Evolutionary conservation across 495 filamentous ascomycete genomes (phyloP).

Genomic region (Xylaria bambusicola): DNA sequence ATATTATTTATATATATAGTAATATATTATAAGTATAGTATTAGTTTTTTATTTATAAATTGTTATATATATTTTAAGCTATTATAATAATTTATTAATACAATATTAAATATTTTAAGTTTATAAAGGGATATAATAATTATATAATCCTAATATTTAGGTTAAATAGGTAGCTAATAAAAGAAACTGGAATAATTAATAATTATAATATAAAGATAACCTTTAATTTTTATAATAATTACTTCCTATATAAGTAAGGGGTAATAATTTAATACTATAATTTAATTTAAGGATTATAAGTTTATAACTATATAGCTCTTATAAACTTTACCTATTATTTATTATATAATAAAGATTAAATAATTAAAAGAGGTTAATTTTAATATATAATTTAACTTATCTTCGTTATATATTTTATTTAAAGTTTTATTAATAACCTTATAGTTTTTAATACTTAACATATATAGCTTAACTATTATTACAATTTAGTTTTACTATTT

Average conservation of each 20-base stretch:
- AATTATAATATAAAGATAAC: not conserved
- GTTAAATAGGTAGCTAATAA: not conserved
- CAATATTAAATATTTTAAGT: not conserved
- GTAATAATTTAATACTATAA: slow-evolving; percentile 2
- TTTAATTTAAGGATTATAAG: not conserved
- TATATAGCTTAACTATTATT: not conserved
- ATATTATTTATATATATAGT: not conserved
- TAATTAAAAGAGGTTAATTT: slow-evolving; percentile 2
- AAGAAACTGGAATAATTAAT: slow-evolving; percentile 1
- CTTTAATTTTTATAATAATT: not conserved
- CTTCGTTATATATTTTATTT: not conserved
- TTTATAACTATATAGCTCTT: not conserved
- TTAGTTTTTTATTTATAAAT: slow-evolving; percentile 5
- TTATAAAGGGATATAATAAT: slow-evolving; percentile 10
- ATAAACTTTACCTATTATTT: not conserved
- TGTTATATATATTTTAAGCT: not conserved
- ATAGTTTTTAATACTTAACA: slow-evolving; percentile 2
- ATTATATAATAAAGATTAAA: slow-evolving; percentile 5
- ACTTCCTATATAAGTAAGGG: slow-evolving; percentile 4
- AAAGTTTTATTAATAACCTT: not conserved
- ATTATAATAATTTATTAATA: not conserved
- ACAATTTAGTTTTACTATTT: slow-evolving; percentile 4
- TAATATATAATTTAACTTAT: not conserved
- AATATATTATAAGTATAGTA: not conserved
- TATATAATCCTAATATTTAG: not conserved